phyloP scores from a whole-genome alignment of 2,329 filamentous ascomycete species.

The Paecilomyces dactylethromorphus region DNA sequence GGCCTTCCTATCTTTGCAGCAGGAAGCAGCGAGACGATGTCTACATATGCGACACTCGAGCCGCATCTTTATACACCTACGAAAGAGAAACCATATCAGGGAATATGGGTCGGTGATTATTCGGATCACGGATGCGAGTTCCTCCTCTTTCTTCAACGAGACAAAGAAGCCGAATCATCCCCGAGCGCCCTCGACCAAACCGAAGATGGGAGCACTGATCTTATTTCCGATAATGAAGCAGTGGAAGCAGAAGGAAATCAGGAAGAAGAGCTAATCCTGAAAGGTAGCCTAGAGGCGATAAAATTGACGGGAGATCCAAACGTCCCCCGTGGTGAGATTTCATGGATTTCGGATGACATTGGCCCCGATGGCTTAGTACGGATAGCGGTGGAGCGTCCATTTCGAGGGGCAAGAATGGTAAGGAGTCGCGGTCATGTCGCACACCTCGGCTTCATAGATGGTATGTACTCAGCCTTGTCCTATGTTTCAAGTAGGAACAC shows the following conservation, averaged over 20 bases:
- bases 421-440: slow-evolving; percentile 73
- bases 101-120: slow-evolving; percentile 91
- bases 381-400: slow-evolving; percentile 59
- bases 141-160: slow-evolving; percentile 70
- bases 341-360: slow-evolving; percentile 74
- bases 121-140: slow-evolving; percentile 85
- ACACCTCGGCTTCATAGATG: slow-evolving; percentile 60
- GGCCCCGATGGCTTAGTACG: slow-evolving; percentile 58
- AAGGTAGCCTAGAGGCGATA: slow-evolving; percentile 69
- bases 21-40: slow-evolving; percentile 41
- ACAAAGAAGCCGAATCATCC: slow-evolving; percentile 19
- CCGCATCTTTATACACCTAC: slow-evolving; percentile 74
- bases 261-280: slow-evolving; percentile 47
- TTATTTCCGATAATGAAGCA: background rate
- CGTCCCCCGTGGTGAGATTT: slow-evolving; percentile 77
- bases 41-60: slow-evolving; percentile 67
- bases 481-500: background rate
- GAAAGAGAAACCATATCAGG: slow-evolving; percentile 70
- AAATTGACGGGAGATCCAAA: slow-evolving; percentile 91
- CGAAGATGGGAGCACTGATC: slow-evolving; percentile 11
- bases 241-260: slow-evolving; percentile 41
- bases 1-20: slow-evolving; percentile 35
- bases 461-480: slow-evolving; percentile 44
- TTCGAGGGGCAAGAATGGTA: slow-evolving; percentile 68
- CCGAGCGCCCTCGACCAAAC: slow-evolving; percentile 6